A percentile compares a stretch with the other conserved stretches of the same genome.
Conservation (phyloP, 2,329 filamentous ascomycete genomes). For the Alternaria hordeiaustralica region DNA sequence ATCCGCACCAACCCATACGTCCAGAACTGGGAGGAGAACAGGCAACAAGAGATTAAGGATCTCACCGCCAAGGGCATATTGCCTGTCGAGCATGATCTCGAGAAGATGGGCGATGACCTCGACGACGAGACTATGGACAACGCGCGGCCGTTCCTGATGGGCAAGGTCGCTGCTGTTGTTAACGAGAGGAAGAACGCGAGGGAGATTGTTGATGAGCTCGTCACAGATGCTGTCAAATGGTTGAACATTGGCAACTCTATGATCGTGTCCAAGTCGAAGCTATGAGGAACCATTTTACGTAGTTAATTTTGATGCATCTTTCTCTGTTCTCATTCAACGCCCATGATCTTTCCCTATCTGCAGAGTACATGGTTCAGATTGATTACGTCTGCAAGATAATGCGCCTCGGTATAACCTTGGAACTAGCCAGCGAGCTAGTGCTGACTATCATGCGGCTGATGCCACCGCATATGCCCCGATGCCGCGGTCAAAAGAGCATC, state of each 20-base stretch:
- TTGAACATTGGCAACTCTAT: constrained; percentile 72
- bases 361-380: neutral
- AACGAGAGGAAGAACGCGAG: constrained; percentile 92
- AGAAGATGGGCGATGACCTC: constrained; percentile 71
- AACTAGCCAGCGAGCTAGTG: neutral
- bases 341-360: neutral
- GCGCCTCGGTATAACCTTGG: neutral
- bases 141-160: constrained; percentile 91
- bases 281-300: constrained; percentile 23
- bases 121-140: constrained; percentile 91
- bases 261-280: constrained; percentile 54
- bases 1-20: constrained; percentile 96
- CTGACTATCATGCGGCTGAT: neutral
- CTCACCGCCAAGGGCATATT: constrained; percentile 88
- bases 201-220: constrained; percentile 92
- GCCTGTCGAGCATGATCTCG: constrained; percentile 92
- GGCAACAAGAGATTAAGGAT: constrained; percentile 87
- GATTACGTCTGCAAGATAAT: neutral
- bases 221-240: constrained; percentile 76
- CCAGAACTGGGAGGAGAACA: constrained; percentile 93
- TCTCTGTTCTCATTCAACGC: neutral
- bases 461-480: neutral
- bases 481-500: too few relatives aligned
- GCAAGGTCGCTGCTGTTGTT: constrained; percentile 91
- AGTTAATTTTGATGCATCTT: neutral